Conservation (phyloP, 2,329 filamentous ascomycete species). For the Fusarium transvaalense region DNA sequence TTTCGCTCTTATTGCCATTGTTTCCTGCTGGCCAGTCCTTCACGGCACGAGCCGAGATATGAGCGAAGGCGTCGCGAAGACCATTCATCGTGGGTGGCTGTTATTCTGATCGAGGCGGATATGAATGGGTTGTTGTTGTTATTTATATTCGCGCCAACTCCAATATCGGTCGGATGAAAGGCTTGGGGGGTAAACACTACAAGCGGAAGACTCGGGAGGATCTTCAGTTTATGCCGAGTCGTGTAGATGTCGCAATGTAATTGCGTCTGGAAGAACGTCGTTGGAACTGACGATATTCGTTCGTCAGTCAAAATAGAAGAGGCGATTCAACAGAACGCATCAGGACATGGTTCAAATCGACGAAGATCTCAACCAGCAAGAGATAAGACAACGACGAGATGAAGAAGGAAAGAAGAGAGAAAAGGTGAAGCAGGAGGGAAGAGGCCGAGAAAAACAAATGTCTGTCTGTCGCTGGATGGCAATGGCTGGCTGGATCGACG, state of each 20-base stretch:
- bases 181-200: not conserved
- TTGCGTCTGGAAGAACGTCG: conserved; percentile 12
- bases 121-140: conserved; percentile 18
- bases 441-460: conserved; percentile 26
- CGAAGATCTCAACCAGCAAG: conserved; percentile 35
- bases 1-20: conserved; percentile 68
- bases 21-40: conserved; percentile 64
- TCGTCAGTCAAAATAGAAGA: conserved; percentile 20
- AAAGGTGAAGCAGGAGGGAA: conserved; percentile 21
- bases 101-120: conserved; percentile 7
- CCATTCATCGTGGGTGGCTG: conserved; percentile 29
- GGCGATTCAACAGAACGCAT: conserved; percentile 26
- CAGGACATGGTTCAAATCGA: conserved; percentile 41
- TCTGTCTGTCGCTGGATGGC: conserved; percentile 24
- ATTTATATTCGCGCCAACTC: conserved; percentile 19
- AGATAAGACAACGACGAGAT: conserved; percentile 34
- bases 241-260: conserved; percentile 11
- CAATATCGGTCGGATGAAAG: conserved; percentile 19
- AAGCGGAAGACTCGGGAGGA: not conserved
- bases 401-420: conserved; percentile 12
- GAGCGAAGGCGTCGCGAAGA: conserved; percentile 41
- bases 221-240: conserved; percentile 11
- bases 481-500: conserved; percentile 28
- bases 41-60: conserved; percentile 61
- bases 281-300: conserved; percentile 13